Conservation (phyloP, 768 basidiomycete species). For the Collybia nuda region DNA sequence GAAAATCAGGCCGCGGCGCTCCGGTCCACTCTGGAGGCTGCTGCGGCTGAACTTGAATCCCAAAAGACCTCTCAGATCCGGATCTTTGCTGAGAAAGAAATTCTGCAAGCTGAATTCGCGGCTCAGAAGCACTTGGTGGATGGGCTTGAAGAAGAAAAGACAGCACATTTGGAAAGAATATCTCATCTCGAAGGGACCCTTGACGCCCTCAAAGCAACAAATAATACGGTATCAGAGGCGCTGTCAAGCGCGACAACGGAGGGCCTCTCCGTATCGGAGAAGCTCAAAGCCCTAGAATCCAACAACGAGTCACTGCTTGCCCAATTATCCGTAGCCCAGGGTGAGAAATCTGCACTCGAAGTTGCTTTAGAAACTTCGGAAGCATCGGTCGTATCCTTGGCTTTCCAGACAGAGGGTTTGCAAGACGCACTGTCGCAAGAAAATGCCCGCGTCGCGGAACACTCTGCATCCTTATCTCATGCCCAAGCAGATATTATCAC, state of each 20-base stretch:
- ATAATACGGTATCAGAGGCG: background rate
- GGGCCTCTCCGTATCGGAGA: slow-evolving; percentile 4
- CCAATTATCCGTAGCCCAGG: slow-evolving; percentile 6
- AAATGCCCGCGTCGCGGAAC: background rate
- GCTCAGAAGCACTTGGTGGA: no score
- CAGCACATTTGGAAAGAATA: slow-evolving; percentile 1
- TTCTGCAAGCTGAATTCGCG: background rate
- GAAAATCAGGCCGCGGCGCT: slow-evolving; percentile 6
- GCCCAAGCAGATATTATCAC: background rate
- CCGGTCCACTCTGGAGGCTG: background rate
- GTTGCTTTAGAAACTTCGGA: slow-evolving; percentile 3
- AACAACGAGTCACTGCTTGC: background rate
- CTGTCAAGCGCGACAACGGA: background rate
- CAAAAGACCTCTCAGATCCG: background rate
- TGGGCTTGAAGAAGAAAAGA: no score
- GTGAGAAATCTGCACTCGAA: slow-evolving; percentile 4
- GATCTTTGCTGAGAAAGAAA: background rate
- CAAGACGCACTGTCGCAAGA: slow-evolving; percentile 1
- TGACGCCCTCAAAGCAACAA: background rate
- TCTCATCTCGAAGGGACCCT: slow-evolving; percentile 1
- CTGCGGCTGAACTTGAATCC: background rate
- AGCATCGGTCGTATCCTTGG: slow-evolving; percentile 4
- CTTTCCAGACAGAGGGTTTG: slow-evolving; percentile 2
- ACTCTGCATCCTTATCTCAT: background rate
- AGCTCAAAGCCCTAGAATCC: background rate